Evolutionary conservation across 2,329 filamentous ascomycete species (phyloP).

Genomic region (Fusarium humuli): DNA sequence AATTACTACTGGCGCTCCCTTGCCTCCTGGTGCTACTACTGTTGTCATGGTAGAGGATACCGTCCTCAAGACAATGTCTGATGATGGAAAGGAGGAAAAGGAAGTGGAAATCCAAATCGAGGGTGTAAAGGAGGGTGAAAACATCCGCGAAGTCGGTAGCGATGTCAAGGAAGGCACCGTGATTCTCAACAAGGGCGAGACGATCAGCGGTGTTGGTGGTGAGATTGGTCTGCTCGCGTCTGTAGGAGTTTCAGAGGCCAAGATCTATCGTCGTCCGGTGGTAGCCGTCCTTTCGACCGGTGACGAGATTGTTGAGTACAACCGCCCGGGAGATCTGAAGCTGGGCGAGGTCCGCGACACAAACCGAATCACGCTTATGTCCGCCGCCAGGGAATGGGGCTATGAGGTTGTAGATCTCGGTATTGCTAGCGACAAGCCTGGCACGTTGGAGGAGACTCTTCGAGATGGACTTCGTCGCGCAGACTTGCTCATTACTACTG

Average conservation of each 20-base stretch:
- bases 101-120: slow-evolving; percentile 88
- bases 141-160: slow-evolving; percentile 90
- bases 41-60: slow-evolving; percentile 97
- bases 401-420: slow-evolving; percentile 87
- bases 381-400: slow-evolving; percentile 78
- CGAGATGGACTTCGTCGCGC: slow-evolving; percentile 78
- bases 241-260: slow-evolving; percentile 78
- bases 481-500: slow-evolving; percentile 90
- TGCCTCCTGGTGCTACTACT: slow-evolving; percentile 88
- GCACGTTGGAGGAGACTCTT: slow-evolving; percentile 80
- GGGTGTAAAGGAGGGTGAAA: slow-evolving; percentile 81
- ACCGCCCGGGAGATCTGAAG: slow-evolving; percentile 69
- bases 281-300: slow-evolving; percentile 93
- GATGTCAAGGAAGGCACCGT: slow-evolving; percentile 78
- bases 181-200: slow-evolving; percentile 81
- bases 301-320: slow-evolving; percentile 88
- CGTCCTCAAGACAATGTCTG: slow-evolving; percentile 76
- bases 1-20: slow-evolving; percentile 93
- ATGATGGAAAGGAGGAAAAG: slow-evolving; percentile 85
- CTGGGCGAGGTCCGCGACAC: slow-evolving; percentile 93
- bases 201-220: slow-evolving; percentile 87
- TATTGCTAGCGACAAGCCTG: slow-evolving; percentile 80
- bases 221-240: slow-evolving; percentile 92
- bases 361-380: slow-evolving; percentile 88
- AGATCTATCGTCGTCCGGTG: slow-evolving; percentile 79